phyloP scores from a whole-genome alignment of 768 basidiomycete species.

The Kwoniella europaea region DNA sequence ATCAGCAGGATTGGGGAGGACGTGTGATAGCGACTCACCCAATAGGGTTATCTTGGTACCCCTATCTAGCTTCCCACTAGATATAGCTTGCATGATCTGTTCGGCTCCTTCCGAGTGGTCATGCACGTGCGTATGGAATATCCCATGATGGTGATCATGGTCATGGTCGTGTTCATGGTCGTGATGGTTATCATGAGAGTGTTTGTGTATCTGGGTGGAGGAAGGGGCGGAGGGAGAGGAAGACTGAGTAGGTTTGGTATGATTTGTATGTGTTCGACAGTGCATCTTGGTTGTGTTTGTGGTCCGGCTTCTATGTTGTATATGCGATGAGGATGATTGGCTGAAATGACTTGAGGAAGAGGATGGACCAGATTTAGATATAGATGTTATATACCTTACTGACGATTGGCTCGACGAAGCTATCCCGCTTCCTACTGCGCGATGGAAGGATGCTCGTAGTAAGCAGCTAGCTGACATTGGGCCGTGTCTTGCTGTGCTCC shows the following conservation, averaged over 20 bases:
- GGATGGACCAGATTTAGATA: background rate
- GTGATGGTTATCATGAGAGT: slow-evolving; percentile 24
- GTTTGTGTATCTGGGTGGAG: slow-evolving; percentile 1
- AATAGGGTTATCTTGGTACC: slow-evolving; percentile 56
- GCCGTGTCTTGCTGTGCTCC: too few relatives aligned
- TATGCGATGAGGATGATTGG: background rate
- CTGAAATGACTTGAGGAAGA: background rate
- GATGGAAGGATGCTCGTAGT: background rate
- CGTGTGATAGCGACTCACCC: slow-evolving; percentile 32
- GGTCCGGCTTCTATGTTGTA: background rate
- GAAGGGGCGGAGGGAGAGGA: background rate
- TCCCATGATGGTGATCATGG: slow-evolving; percentile 36
- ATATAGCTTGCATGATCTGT: slow-evolving; percentile 53
- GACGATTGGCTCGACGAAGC: slow-evolving; percentile 8
- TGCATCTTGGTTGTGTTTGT: background rate
- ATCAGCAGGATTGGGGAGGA: background rate
- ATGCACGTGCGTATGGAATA: slow-evolving; percentile 51
- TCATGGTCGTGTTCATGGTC: slow-evolving; percentile 15
- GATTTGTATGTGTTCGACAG: background rate
- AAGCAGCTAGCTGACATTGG: slow-evolving; percentile 2
- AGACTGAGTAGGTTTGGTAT: background rate
- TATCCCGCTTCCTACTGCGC: background rate
- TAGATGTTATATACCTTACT: background rate
- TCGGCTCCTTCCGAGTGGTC: slow-evolving; percentile 56
- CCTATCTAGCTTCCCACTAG: slow-evolving; percentile 42